A percentile compares a stretch with the other conserved stretches of the same genome.
These are phyloP conservation scores for Gossypium davidsonii DNA, from an alignment of 441 rosid genomes.

Conservation along the genomic window DNA sequence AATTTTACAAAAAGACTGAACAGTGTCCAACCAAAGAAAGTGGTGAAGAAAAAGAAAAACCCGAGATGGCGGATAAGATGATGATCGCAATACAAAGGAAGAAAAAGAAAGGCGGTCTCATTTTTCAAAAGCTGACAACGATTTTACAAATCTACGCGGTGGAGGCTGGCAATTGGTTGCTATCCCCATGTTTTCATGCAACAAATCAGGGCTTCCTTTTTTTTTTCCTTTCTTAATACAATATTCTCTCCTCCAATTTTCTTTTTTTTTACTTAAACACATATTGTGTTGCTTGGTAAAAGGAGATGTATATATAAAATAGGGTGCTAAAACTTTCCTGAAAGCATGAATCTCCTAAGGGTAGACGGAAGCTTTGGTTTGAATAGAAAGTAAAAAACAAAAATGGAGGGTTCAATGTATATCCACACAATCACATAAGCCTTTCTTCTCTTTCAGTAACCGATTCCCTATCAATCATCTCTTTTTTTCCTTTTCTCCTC, in stretches of 20 bases:
- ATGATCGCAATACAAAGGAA: background rate
- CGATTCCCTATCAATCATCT: slow-evolving; percentile 8
- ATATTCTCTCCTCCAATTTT: background rate
- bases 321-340: slow-evolving; percentile 35
- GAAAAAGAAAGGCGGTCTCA: too few species aligned
- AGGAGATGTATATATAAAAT: background rate
- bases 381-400: slow-evolving; percentile 39
- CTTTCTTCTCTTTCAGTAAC: slow-evolving; percentile 31
- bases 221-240: background rate
- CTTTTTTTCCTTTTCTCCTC: background rate
- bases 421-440: slow-evolving; percentile 16
- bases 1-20: background rate
- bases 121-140: slow-evolving; percentile 17
- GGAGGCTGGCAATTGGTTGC: slow-evolving; percentile 27
- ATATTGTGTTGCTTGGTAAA: slow-evolving; percentile 1
- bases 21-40: background rate
- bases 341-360: slow-evolving; percentile 34
- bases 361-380: slow-evolving; percentile 47
- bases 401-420: slow-evolving; percentile 9
- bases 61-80: background rate
- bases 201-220: slow-evolving; percentile 36
- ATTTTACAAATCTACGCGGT: slow-evolving; percentile 15
- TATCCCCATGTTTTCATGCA: slow-evolving; percentile 58
- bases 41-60: background rate
- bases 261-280: background rate